Conservation (phyloP, 2,329 filamentous ascomycete species). For the Alternaria postmessia region DNA sequence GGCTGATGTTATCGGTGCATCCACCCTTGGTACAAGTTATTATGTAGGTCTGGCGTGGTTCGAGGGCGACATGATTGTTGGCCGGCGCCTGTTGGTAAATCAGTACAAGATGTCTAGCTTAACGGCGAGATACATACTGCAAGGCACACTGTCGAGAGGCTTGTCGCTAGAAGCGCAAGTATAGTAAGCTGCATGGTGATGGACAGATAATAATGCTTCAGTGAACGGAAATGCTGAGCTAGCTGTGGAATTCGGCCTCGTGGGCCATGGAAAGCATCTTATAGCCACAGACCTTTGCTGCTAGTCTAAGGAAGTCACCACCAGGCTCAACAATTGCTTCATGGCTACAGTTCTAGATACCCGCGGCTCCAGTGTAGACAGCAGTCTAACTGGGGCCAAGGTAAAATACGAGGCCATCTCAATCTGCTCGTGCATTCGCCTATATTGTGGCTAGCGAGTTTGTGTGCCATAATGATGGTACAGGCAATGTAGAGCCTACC, state of each 20-base stretch:
- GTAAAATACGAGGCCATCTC: slow-evolving; percentile 12
- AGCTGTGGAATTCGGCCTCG: background rate
- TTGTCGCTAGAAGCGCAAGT: slow-evolving; percentile 20
- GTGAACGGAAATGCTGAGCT: background rate
- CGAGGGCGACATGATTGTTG: slow-evolving; percentile 19
- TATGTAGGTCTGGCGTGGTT: slow-evolving; percentile 38
- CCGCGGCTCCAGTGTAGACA: slow-evolving; percentile 11
- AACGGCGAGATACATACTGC: slow-evolving; percentile 24
- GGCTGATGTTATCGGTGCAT: slow-evolving; percentile 23
- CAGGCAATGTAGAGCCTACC: background rate
- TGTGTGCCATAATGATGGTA: slow-evolving; percentile 7
- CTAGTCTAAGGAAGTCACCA: background rate
- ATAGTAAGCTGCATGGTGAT: slow-evolving; percentile 31
- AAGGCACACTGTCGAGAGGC: slow-evolving; percentile 23
- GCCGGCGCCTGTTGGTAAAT: slow-evolving; percentile 26
- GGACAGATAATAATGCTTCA: background rate
- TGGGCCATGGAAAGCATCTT: slow-evolving; percentile 8
- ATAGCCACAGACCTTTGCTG: slow-evolving; percentile 7
- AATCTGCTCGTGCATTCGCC: slow-evolving; percentile 17
- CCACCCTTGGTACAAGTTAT: slow-evolving; percentile 36
- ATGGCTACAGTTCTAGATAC: slow-evolving; percentile 1
- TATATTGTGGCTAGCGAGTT: slow-evolving; percentile 18
- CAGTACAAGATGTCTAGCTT: background rate
- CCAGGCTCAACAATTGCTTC: background rate
- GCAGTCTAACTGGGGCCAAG: slow-evolving; percentile 13